Percentiles rank a stretch among this genome's conserved stretches.
Conservation (phyloP, 202 grass and related monocot genomes). For the Alloteropsis angusta region DNA sequence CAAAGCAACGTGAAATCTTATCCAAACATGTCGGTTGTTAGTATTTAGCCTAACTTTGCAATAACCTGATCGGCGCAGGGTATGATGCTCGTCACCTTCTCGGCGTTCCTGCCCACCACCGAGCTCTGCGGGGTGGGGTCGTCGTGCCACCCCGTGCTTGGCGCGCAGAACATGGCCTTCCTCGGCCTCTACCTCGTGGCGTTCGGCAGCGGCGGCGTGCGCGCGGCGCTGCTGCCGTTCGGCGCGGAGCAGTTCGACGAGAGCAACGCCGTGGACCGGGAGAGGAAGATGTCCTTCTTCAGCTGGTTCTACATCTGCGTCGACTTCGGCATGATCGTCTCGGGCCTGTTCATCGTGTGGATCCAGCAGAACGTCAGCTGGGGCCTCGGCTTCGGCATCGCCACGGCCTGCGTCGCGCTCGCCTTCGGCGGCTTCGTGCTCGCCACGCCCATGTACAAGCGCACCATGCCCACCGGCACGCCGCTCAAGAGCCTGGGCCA, state of each 20-base stretch:
- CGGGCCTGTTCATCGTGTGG: constrained; percentile 66
- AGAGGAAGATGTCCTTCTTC: constrained; percentile 62
- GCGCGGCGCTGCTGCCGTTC: constrained; percentile 63
- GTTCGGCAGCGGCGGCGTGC: constrained; percentile 65
- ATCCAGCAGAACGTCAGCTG: constrained; percentile 66
- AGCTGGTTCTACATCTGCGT: constrained; percentile 70
- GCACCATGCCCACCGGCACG: constrained; percentile 47
- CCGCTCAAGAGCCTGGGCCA: constrained; percentile 66
- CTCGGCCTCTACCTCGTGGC: constrained; percentile 62
- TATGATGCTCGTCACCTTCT: constrained; percentile 47
- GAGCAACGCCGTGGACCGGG: constrained; percentile 36
- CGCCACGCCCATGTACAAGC: constrained; percentile 49
- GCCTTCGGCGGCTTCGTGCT: constrained; percentile 49
- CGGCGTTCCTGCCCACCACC: constrained; percentile 34
- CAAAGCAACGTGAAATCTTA: not conserved
- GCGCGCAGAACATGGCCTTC: constrained; percentile 30
- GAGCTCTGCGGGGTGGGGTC: constrained; percentile 31
- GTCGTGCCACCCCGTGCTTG: constrained; percentile 18
- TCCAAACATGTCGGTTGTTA: not conserved
- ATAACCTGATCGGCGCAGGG: constrained; percentile 9
- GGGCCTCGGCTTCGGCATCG: constrained; percentile 71
- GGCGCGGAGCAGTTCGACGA: constrained; percentile 73
- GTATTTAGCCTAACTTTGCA: not conserved
- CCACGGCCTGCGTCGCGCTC: constrained; percentile 51
- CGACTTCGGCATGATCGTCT: constrained; percentile 59